Base-by-base conservation (phyloP, 768 basidiomycete genomes). In the Antrodiella citrinella region DNA sequence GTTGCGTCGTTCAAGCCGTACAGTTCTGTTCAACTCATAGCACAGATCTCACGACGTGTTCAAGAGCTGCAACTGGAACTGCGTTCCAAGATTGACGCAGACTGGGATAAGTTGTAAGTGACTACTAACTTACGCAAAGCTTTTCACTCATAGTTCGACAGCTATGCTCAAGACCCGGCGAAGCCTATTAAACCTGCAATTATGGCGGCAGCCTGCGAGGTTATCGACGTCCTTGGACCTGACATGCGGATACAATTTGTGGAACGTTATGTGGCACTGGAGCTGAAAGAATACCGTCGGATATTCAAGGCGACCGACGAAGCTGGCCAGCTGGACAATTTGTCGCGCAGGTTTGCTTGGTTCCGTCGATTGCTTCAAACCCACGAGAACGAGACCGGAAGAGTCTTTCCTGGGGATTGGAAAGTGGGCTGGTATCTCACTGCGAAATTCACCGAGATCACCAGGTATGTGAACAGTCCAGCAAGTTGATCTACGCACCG, bases 311-410 rank as follows among this genome's bases (percentile, higher is more conserved):
- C 88, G 4, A 84, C 83, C 4, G 93, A 96, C 55, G 96, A 98
- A 67, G 92, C 96, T 1, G 96, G 95, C 3, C 91, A 96, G 59
- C 73, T 99, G 43, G 96, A 99, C 69, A 99, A 99, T 56, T 75
- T 96, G 4, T 81, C 91, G 0, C 74, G 96, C 13, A 80, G 96
- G 39, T 98, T 91, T 58, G 91, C 93, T 3, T 99, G 94, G 93
- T 98, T 97, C 68, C 75, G 87, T 19, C 79, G 94, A 23, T 65
- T 93, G 24, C 69, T 99, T 19, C 81, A 84, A 51, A 81, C 79
- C 4, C 90, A 96, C 64, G 94, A 98, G 57, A 76, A 88, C 5
- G 94, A 96, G 57, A 83, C 87, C 53, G 86, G 85, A 0, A 72
- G 79, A 12, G 78, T 90, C 1, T 96, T 97, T 63, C 92, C 96